These are phyloP conservation scores for Acer negundo DNA, from an alignment of 345 rosid genomes.

Conservation along the genomic window DNA sequence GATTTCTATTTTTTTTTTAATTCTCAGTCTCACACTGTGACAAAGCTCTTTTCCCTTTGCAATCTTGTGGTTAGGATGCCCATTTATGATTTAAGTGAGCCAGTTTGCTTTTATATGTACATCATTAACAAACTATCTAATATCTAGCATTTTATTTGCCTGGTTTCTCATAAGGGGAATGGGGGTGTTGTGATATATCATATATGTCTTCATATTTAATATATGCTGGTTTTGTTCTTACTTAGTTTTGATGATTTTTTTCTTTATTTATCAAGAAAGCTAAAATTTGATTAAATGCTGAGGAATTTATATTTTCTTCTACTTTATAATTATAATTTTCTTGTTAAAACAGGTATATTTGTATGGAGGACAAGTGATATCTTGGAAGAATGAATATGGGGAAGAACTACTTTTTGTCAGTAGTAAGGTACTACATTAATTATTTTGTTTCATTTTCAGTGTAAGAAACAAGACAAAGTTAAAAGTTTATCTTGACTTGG, in stretches of 20 bases:
- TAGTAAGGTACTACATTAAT: slow-evolving; percentile 52
- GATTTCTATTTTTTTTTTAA: background rate
- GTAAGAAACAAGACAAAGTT: background rate
- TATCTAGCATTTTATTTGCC: background rate
- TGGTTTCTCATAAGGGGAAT: background rate
- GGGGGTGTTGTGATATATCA: background rate
- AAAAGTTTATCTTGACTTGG: background rate
- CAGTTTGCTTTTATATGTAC: background rate
- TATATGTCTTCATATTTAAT: background rate
- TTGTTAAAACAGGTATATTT: slow-evolving; percentile 58
- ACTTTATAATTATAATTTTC: background rate
- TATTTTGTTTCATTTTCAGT: background rate
- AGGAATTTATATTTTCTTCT: background rate
- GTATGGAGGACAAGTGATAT: slow-evolving; percentile 79
- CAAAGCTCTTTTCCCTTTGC: background rate
- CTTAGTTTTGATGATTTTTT: background rate
- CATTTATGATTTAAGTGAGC: background rate
- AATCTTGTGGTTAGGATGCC: background rate
- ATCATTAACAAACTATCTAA: background rate
- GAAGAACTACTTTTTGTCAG: slow-evolving; percentile 87
- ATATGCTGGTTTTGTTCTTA: background rate
- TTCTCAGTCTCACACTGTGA: background rate
- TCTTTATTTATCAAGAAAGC: background rate
- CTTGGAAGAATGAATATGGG: slow-evolving; percentile 81
- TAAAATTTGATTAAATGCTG: background rate